Base-by-base conservation (phyloP, 352 stramenopile genomes). In the Pythium grandisporangium region DNA sequence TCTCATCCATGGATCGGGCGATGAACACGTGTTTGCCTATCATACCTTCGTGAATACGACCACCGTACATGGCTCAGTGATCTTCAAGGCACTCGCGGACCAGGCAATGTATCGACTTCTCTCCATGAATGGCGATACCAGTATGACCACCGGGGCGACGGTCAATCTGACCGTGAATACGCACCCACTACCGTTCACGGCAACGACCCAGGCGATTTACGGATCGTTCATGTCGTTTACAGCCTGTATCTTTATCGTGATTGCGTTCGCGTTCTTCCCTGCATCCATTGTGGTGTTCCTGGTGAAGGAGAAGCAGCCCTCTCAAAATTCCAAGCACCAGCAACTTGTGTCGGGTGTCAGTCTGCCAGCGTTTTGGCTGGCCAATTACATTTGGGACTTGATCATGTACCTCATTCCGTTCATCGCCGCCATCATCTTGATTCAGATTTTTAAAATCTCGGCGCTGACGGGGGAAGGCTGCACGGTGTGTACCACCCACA, bases 311-410 rank as follows among this genome's bases (percentile, higher is more conserved):
- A 63, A 55, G 34, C 73, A 89, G 44, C 70, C 73, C n/a, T 16
- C 29, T 1, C 38, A 48, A 20, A 96, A 95, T 55, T 76, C 80
- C 16, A 98, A 98, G 60, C 93, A 98, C 71, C 74, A 93, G 49
- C 79, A 94, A 51, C 82, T 63, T 58, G 88, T 98, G 22, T 84
- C 77, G 6, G 95, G 95, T 17, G 89, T 95, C 10, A 71, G 69
- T 17, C 63, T 97, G n/a, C 53, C 52, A 0, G 70, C 86, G 2
- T 99, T 98, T 57, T 99, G 95, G 95, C 32, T 93, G 1, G 82
- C 85, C n/a, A 98, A 94, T 30, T 97, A 86, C 47, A 41, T 83
- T 12, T 97, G 86, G 67, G 92, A 98, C 44, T 58, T 95, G 27
- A 29, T 84, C 3, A 83, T 89, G 29, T 97, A 96, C 63, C 46